Percentiles rank a stretch among this genome's conserved stretches.
These are phyloP conservation scores for Hyphopichia buzzinii DNA, from an alignment of 1,139 yeast species.

Conservation along the genomic window DNA sequence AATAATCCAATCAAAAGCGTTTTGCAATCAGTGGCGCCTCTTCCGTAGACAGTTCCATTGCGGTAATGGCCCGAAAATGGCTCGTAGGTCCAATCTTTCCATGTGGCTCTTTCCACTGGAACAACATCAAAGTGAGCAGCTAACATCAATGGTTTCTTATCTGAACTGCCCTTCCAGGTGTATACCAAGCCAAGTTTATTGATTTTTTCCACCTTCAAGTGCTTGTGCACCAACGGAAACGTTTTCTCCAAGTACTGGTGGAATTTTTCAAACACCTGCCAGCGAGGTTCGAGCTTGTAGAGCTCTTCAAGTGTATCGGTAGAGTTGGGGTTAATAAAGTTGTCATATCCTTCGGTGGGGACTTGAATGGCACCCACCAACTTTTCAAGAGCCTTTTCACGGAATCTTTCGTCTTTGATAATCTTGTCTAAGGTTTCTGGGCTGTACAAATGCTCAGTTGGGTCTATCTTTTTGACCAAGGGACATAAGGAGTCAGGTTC, in stretches of 20 bases:
- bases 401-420: constrained; percentile 37
- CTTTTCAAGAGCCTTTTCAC: constrained; percentile 37
- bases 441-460: constrained; percentile 19
- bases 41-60: constrained; percentile 39
- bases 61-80: constrained; percentile 45
- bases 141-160: constrained; percentile 38
- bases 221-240: constrained; percentile 32
- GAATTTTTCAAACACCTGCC: constrained; percentile 31
- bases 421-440: constrained; percentile 23
- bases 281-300: constrained; percentile 25
- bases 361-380: constrained; percentile 56
- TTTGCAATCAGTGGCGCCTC: constrained; percentile 51
- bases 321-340: constrained; percentile 26
- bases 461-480: constrained; percentile 29
- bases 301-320: constrained; percentile 23
- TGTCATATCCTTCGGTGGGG: constrained; percentile 64
- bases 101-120: constrained; percentile 43
- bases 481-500: constrained; percentile 35
- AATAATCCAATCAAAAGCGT: constrained; percentile 40
- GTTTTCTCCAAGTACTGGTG: constrained; percentile 26
- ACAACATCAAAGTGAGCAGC: constrained; percentile 53
- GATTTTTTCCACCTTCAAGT: constrained; percentile 28
- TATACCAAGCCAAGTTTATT: constrained; percentile 33
- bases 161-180: constrained; percentile 34
- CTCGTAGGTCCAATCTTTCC: constrained; percentile 40